phyloP scores from a whole-genome alignment of 306 rosid genomes.

The Hippophae gyantsensis region DNA sequence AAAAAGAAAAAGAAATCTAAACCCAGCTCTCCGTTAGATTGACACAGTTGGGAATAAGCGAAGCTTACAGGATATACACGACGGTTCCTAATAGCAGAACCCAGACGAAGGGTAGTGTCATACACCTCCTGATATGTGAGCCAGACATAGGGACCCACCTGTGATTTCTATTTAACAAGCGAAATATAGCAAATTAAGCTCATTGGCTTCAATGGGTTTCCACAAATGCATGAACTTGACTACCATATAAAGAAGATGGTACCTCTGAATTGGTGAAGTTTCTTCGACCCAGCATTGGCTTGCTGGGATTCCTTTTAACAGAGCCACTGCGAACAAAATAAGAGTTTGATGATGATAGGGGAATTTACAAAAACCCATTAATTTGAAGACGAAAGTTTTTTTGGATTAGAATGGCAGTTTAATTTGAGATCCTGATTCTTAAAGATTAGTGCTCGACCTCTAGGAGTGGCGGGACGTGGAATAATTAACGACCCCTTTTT shows the following conservation, averaged over 20 bases:
- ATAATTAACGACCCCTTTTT: too few relatives aligned
- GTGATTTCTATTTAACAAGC: conserved; percentile 5
- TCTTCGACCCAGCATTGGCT: conserved; percentile 68
- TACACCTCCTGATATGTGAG: conserved; percentile 53
- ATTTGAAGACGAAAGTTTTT: too few relatives aligned
- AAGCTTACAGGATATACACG: conserved; percentile 65
- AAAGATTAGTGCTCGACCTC: too few relatives aligned
- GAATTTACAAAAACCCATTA: too few relatives aligned
- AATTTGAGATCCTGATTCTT: too few relatives aligned
- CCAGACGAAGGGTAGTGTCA: conserved; percentile 47
- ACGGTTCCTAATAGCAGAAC: conserved; percentile 56
- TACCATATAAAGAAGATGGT: not conserved
- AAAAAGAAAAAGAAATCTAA: not conserved
- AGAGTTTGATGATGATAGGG: conserved; percentile 5
- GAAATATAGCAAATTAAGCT: conserved; percentile 2
- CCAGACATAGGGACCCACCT: conserved; percentile 44
- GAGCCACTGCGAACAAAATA: conserved; percentile 45
- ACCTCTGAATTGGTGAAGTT: conserved; percentile 57
- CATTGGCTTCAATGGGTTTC: conserved; percentile 1
- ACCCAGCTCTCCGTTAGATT: not conserved
- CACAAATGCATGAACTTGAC: not conserved
- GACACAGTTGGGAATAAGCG: not conserved
- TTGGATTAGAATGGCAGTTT: too few relatives aligned
- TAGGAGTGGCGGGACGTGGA: too few relatives aligned
- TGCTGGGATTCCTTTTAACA: conserved; percentile 53